Base-by-base conservation (phyloP, 1,139 yeast genomes). In the Magnusiomyces fungicola region DNA sequence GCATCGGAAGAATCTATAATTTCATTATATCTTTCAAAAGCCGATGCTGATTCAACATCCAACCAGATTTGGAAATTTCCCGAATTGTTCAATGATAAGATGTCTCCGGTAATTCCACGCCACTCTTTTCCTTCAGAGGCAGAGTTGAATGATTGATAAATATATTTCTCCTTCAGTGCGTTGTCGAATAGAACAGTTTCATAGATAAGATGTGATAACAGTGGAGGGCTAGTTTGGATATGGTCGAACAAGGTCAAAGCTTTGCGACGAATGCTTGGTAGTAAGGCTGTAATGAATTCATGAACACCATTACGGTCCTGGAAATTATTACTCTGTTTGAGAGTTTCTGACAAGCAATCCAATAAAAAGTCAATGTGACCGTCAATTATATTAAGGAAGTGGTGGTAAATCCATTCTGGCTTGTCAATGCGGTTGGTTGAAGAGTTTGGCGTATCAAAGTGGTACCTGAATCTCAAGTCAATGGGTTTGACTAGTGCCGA, bases 331-430 rank as follows among this genome's bases (percentile, higher is more conserved):
- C 67, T 59, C 2, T 58, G 52, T 2, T 61, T 57, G 7, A 63
- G 55, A 2, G 68, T 57, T 1, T 60, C 30, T 68, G 67, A 32
- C 73, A 68, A 18, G 63, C 50, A 32, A n/a, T 66, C 64, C 48
- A 70, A 68, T 52, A 81, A 59, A 45, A 69, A 59, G 23, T 66
- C 57, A 37, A 69, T 51, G 56, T 78, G 71, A 45, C 76, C 72
- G 16, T 70, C 69, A 21, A 85, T 57, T 50, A 79, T 76, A 18
- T 74, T 73, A 51, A 75, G 72, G 21, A 79, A 63, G 58, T 76
- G 86, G 29, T 70, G 70, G 53, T 83, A 73, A n/a, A 83, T 79
- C 83, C 90, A 82, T 62, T 87, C 95, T 0, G 95, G 95, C 59
- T 81, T 82, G 50, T 85, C 83, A 34, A 81, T 65, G 51, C 81